Evolutionary conservation across 306 rosid species (phyloP), one percentile per base, ranked within the genome.

Genomic region (Betula pendula): DNA sequence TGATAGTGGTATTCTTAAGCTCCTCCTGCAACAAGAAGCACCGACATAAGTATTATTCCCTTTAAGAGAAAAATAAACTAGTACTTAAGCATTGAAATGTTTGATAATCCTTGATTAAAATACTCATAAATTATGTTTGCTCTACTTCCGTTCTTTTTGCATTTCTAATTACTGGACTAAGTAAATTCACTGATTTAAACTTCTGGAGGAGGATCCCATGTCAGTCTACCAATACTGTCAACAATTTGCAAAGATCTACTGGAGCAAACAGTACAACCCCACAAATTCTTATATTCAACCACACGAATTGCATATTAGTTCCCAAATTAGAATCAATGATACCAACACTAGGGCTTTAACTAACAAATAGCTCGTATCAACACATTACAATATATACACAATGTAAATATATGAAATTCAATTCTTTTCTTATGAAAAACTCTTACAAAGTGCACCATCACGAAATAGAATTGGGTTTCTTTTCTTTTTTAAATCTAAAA

Each of bases 1-100:
- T 92, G 58, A 91, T 91, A 44, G 97, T 89, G 48, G 91, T 89
- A 68, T 79, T 92, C 87, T 87, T 92, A 31, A 95, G 89, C 67
- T 95, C 99, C 87, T 95, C 99, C 98, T 95, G 63, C 16, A 63
- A 38, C 24, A 62, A 62, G 22, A 45, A 17, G 69, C 44, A 16
- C 31, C 13, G 11, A 63, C 44, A 33, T 7, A 33, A 8, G 43
- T 15, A 31, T 15, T 2, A 6, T 7, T 63, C 11, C 42, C 19
- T 15, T 29, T 60, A 12, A 29, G 25, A 56, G 12, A 5, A 14
- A 60, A 60, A 29, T 29, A 60, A 29, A 60, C 20, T 29, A 25
- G 42, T 60, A 59, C 67, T 59, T 15, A 29, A 29, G 17, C 20
- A 60, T 29, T 29, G 42, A 60, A 22, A 60, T 29, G 40, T 60